These are phyloP conservation scores for Backusella luteola DNA, from an alignment of 192 early-diverging fungal species.

Conservation along the genomic window DNA sequence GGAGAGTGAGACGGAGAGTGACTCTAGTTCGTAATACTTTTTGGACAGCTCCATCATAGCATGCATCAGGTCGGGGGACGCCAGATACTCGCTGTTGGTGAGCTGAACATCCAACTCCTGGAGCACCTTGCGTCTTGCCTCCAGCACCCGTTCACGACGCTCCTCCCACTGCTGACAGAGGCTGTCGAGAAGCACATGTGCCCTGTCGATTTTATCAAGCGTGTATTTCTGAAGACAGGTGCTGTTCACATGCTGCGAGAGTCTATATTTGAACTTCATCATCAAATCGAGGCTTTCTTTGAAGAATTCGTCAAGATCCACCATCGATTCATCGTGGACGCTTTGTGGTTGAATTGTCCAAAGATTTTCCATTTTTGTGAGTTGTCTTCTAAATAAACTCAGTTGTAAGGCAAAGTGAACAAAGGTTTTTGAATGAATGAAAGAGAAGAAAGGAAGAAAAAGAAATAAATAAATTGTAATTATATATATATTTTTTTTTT, in stretches of 20 bases:
- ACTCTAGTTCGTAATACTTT: conserved; percentile 46
- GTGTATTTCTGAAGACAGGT: conserved; percentile 24
- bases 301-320: conserved; percentile 28
- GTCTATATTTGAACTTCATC: conserved; percentile 22
- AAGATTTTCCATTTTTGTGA: conserved; percentile 18
- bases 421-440: not conserved
- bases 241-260: conserved; percentile 21
- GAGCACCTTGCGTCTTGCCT: not conserved
- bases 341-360: conserved; percentile 18
- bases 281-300: conserved; percentile 22
- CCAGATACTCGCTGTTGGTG: conserved; percentile 17
- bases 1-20: conserved; percentile 16
- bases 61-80: conserved; percentile 40
- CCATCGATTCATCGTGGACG: conserved; percentile 9
- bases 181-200: conserved; percentile 20
- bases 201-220: conserved; percentile 13
- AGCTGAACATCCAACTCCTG: conserved; percentile 11
- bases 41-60: conserved; percentile 44
- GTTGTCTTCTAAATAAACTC: not conserved
- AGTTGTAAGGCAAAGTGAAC: not conserved
- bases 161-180: conserved; percentile 25
- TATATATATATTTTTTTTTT: not conserved
- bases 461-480: too few species aligned
- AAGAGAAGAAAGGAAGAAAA: not conserved
- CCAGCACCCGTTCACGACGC: not conserved